A percentile compares a stretch with the other conserved stretches of the same genome.
These are phyloP conservation scores for Xylaria multiplex DNA, from an alignment of 2,329 filamentous ascomycete species.

Conservation along the genomic window DNA sequence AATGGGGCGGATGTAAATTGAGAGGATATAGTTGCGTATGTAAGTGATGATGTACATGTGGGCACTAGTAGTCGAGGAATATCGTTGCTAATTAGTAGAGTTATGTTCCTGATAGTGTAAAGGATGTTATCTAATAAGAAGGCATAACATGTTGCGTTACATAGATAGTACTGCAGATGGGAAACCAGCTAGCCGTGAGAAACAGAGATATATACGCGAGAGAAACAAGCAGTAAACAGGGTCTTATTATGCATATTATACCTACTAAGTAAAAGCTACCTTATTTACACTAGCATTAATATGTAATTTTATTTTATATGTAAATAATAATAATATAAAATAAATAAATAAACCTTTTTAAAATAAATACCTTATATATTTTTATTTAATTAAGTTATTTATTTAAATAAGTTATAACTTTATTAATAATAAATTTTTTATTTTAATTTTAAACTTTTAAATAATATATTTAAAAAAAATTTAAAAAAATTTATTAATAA, in stretches of 20 bases:
- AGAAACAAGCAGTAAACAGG: too few relatives aligned
- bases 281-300: not conserved
- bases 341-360: constrained; percentile 16
- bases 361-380: not conserved
- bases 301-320: constrained; percentile 15
- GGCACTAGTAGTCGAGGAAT: too few relatives aligned
- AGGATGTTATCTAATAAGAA: not conserved
- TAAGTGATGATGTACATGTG: not conserved
- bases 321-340: constrained; percentile 19
- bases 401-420: too few relatives aligned
- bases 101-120: not conserved
- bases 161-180: too few relatives aligned
- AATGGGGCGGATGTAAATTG: too few relatives aligned
- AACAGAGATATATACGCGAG: not conserved
- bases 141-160: too few relatives aligned
- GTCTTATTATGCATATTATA: not conserved
- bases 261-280: not conserved
- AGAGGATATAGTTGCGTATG: not conserved
- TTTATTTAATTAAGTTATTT: too few relatives aligned
- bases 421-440: too few relatives aligned
- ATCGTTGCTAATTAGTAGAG: not conserved
- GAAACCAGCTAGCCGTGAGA: not conserved
- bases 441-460: too few relatives aligned
- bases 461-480: too few relatives aligned
- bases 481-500: too few relatives aligned